Base-by-base conservation (phyloP, 768 basidiomycete genomes). In the Lactarius pseudohatsudake region DNA sequence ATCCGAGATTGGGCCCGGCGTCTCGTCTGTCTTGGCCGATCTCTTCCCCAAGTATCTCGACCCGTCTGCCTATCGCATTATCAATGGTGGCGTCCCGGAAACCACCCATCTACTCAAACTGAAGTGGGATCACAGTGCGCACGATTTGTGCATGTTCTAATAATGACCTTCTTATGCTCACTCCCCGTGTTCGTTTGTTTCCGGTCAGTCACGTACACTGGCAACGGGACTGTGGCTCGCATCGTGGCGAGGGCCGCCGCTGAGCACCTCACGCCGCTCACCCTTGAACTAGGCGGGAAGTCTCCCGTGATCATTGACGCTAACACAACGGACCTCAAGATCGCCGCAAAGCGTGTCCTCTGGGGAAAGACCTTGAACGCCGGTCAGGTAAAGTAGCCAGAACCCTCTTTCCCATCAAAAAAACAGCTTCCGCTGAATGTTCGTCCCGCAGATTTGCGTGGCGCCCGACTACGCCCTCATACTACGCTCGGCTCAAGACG, bases 31-130 rank as follows among this genome's bases (percentile, higher is more conserved):
- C 13, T 72, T 92, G 18, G 81, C 86, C 0, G 87, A 91, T 70
- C 82, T 94, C 8, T 47, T 92, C 7, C 86, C 86, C 2, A 85
- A 90, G 72, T 95, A 96, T 72, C 70, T 96, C 66, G 94, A 95
- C 74, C 75, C 78, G 0, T 82, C 85, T 38, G 73, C 90, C 4
- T 80, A 85, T n/a, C 79, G 84, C 15, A 80, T 94, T 38, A 83
- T 93, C 32, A 85, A 90, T 68, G 85, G 83, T 16, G 80, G 68
- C 18, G 77, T 80, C 1, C 65, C 72, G 4, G 82, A 84, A 67
- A 76, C 73, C 15, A 76, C 81, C 8, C 74, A 74, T 63, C 66
- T 75, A 15, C 73, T 80, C 41, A 74, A 75, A 58, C 68, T 79
- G 22, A 73, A 77, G 61, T 80, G 79, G 79, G 78, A 76, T 60